Evolutionary conservation across 179 eudicot genomes (phyloP).

Genomic region (Dionaea muscipula): DNA sequence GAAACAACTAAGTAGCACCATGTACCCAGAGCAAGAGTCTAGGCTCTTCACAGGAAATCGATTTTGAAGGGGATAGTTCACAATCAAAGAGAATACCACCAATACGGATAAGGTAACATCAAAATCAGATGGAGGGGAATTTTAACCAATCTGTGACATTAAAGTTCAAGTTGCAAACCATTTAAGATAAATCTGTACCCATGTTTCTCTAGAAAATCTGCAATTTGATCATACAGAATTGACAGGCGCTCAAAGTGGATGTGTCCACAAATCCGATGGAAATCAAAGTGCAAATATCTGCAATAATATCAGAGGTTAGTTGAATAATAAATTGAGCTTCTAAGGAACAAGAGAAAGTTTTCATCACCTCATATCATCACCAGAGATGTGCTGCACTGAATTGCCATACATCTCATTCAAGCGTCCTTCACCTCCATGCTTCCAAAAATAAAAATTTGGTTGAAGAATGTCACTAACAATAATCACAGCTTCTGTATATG

Average conservation of each 20-base stretch:
- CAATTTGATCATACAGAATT: constrained; percentile 69
- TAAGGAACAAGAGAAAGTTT: constrained; percentile 1
- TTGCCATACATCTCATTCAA: constrained; percentile 55
- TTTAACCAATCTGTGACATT: not conserved
- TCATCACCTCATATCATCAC: constrained; percentile 65
- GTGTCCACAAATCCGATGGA: constrained; percentile 87
- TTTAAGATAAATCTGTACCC: constrained; percentile 33
- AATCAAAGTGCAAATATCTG: constrained; percentile 88
- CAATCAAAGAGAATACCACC: too few relatives aligned
- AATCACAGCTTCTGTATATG: not conserved
- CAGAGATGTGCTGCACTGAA: constrained; percentile 52
- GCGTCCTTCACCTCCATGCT: constrained; percentile 93
- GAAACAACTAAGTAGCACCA: too few relatives aligned
- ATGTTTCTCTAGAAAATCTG: constrained; percentile 61
- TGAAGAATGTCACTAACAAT: not conserved
- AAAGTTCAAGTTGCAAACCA: not conserved
- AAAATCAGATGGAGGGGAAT: not conserved
- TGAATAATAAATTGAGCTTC: constrained; percentile 3
- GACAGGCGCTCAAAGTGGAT: constrained; percentile 83
- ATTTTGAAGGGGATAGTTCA: too few relatives aligned
- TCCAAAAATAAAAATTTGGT: constrained; percentile 14
- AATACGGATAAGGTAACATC: too few relatives aligned
- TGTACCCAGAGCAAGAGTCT: too few relatives aligned
- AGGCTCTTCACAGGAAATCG: too few relatives aligned
- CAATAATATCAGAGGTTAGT: constrained; percentile 8